A percentile compares a stretch with the other conserved stretches of the same genome.
These are phyloP conservation scores for Heterobasidion annosum DNA, from an alignment of 1,284 basidiomycete species.

Conservation along the genomic window DNA sequence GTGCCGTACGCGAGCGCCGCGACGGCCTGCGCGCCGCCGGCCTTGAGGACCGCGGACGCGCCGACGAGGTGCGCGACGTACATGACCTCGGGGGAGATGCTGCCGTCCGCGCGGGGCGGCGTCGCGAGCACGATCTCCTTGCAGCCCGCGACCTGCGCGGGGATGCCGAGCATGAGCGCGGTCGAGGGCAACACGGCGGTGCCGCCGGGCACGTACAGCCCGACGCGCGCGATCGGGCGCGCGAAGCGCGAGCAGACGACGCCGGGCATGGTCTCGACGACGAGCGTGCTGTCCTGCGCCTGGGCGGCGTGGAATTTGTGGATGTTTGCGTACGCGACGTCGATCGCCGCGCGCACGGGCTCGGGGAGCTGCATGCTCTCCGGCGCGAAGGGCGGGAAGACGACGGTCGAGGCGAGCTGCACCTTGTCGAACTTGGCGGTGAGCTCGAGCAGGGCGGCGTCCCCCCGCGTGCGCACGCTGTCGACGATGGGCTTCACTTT, in stretches of 20 bases:
- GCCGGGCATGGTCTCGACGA: constrained; percentile 97
- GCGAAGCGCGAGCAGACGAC: constrained; percentile 94
- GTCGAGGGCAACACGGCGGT: constrained; percentile 96
- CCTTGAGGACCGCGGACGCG: constrained; percentile 83
- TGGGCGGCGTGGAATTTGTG: constrained; percentile 87
- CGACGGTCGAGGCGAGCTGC: constrained; percentile 50
- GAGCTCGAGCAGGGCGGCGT: constrained; percentile 81
- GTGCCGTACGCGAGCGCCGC: constrained; percentile 97
- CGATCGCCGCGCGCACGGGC: constrained; percentile 76
- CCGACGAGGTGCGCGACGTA: constrained; percentile 89
- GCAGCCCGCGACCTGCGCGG: constrained; percentile 96
- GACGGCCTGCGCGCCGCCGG: constrained; percentile 97
- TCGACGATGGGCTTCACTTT: constrained; percentile 95
- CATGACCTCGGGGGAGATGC: constrained; percentile 90
- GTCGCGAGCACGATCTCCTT: constrained; percentile 91
- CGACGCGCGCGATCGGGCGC: constrained; percentile 89
- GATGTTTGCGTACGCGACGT: constrained; percentile 90
- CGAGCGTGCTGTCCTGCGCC: constrained; percentile 59
- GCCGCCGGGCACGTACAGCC: constrained; percentile 96
- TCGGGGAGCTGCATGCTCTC: constrained; percentile 52
- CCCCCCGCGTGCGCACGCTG: constrained; percentile 78
- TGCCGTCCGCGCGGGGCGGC: constrained; percentile 86
- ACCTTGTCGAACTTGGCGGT: constrained; percentile 92
- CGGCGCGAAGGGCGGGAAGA: constrained; percentile 59
- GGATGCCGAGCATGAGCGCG: constrained; percentile 96